phyloP scores from a whole-genome alignment of 2,329 filamentous ascomycete genomes.

The Simplicillium sp. region DNA sequence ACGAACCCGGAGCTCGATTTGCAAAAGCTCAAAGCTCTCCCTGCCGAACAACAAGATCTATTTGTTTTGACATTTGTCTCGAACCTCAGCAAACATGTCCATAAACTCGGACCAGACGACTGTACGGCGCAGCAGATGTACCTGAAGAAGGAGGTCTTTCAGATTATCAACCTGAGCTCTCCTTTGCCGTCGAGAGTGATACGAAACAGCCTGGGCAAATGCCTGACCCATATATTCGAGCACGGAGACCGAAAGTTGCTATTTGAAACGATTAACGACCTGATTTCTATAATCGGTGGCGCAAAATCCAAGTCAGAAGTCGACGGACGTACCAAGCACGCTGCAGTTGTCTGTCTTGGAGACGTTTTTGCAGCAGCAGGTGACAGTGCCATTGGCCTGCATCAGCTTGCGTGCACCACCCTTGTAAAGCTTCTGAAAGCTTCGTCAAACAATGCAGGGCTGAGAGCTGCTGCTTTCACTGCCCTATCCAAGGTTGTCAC shows the following conservation, averaged over 20 bases:
- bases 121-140: conserved; percentile 83
- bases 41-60: conserved; percentile 90
- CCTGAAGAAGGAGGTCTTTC: conserved; percentile 88
- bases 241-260: conserved; percentile 85
- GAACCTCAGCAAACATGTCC: conserved; percentile 71
- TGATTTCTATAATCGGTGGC: conserved; percentile 61
- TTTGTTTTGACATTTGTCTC: conserved; percentile 86
- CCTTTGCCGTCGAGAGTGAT: conserved; percentile 82
- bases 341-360: conserved; percentile 77
- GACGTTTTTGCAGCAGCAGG: conserved; percentile 87
- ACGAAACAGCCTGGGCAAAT: conserved; percentile 78
- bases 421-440: conserved; percentile 73
- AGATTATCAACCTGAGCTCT: conserved; percentile 77
- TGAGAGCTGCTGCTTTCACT: conserved; percentile 69
- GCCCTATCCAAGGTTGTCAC: conserved; percentile 66
- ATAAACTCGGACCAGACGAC: conserved; percentile 63
- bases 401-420: conserved; percentile 62
- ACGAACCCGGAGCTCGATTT: conserved; percentile 76
- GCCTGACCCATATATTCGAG: conserved; percentile 71
- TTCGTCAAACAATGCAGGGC: conserved; percentile 68
- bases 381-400: conserved; percentile 81
- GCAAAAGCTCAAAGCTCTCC: conserved; percentile 77
- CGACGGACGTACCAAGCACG: conserved; percentile 74
- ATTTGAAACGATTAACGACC: conserved; percentile 89
- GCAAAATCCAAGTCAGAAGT: conserved; percentile 68